Conservation (phyloP, 2,329 filamentous ascomycete genomes). For the Grosmannia clavigera region DNA sequence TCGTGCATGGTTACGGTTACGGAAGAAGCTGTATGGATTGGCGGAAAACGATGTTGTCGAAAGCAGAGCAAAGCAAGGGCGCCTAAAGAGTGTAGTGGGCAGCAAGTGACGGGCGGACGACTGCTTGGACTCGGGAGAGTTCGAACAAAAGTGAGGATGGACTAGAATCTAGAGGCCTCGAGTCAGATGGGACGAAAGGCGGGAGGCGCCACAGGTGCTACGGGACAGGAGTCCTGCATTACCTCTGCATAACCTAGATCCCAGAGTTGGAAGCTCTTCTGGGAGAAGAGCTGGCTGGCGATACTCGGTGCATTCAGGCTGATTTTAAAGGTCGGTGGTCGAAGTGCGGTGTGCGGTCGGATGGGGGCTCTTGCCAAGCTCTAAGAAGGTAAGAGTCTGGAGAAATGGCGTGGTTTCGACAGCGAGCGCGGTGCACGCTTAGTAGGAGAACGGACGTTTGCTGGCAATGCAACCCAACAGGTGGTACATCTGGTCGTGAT, state of each 20-base stretch:
- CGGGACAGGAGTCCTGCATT: neutral
- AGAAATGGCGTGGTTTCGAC: neutral
- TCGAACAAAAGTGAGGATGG: neutral
- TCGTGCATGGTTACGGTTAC: conserved; percentile 51
- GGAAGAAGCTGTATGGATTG: too few relatives aligned
- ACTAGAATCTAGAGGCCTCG: neutral
- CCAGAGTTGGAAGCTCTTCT: conserved; percentile 2
- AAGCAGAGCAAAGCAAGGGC: neutral
- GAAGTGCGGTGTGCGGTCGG: too few relatives aligned
- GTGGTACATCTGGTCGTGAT: neutral
- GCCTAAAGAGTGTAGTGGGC: conserved; percentile 2
- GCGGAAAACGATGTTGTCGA: neutral
- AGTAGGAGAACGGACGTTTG: neutral
- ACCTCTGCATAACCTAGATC: conserved; percentile 6
- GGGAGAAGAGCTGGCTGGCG: conserved; percentile 1
- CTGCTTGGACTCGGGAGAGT: conserved; percentile 1
- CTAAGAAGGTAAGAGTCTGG: neutral
- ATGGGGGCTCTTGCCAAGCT: neutral
- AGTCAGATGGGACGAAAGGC: neutral
- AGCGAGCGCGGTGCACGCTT: neutral
- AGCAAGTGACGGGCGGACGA: neutral
- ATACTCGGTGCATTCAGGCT: conserved; percentile 5
- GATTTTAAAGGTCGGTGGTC: neutral
- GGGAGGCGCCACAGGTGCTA: neutral
- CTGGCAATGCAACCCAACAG: conserved; percentile 1